Conservation (phyloP, 1,284 basidiomycete genomes). For the Tilletia indica region DNA sequence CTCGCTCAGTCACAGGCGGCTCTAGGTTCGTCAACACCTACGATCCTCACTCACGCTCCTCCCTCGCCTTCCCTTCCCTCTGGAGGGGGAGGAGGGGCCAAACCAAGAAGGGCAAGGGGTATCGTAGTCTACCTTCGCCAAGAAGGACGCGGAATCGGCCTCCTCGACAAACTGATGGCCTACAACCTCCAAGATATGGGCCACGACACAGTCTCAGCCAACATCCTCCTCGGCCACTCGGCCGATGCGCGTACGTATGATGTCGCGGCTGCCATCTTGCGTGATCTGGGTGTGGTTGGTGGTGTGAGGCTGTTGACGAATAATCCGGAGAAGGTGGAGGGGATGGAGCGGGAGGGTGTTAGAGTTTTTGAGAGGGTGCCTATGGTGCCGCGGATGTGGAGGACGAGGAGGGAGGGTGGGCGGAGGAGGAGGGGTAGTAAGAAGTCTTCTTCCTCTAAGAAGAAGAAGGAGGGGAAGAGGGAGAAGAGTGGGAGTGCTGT, state of each 20-base stretch:
- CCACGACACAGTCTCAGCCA: slow-evolving; percentile 96
- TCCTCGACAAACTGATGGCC: slow-evolving; percentile 91
- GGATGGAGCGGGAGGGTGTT: slow-evolving; percentile 79
- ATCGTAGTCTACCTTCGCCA: slow-evolving; percentile 95
- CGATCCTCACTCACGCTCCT: neutral
- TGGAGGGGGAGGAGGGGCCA: too few species aligned
- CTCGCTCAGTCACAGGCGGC: neutral
- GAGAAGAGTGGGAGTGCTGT: neutral
- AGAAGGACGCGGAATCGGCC: slow-evolving; percentile 96
- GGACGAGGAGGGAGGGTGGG: slow-evolving; percentile 23
- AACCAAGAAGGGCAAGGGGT: slow-evolving; percentile 59
- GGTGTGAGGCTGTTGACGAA: slow-evolving; percentile 80
- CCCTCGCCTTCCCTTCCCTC: too few species aligned
- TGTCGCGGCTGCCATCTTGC: slow-evolving; percentile 82
- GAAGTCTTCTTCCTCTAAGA: neutral
- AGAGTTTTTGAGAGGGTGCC: slow-evolving; percentile 78
- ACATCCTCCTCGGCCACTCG: slow-evolving; percentile 87
- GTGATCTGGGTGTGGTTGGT: slow-evolving; percentile 75
- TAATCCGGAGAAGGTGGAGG: slow-evolving; percentile 94
- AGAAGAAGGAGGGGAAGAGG: slow-evolving; percentile 18
- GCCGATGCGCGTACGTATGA: slow-evolving; percentile 94
- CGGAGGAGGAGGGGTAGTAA: slow-evolving; percentile 19
- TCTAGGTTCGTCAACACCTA: neutral
- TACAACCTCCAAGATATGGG: slow-evolving; percentile 98
- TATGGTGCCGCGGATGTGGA: slow-evolving; percentile 94